Evolutionary conservation across 2,329 filamentous ascomycete genomes (phyloP), one percentile per base, ranked within the genome.

Genomic region (Raffaelea deltoideospora): DNA sequence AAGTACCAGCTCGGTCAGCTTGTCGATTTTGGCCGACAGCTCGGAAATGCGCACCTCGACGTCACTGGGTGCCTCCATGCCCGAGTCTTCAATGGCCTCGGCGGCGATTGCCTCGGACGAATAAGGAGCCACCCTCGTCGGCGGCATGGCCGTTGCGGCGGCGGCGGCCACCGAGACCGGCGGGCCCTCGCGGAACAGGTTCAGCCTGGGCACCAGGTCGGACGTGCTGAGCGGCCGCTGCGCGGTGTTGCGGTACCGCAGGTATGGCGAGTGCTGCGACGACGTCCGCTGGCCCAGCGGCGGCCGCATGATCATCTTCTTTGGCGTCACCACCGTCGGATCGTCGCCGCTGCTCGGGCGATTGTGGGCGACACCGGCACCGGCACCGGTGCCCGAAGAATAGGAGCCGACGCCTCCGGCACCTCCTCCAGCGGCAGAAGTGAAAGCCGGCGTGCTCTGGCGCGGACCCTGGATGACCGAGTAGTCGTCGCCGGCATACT

Each of bases 11-110:
- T 63, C 57, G 0, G 71, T 72, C 43, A 77, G 54, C 38, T 64
- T 64, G 44, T 75, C 69, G 46, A 78, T 72, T 58, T 75, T 76
- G 33, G 52, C 53, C 30, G 62, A 60, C 45, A 77, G 51, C 43
- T 76, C 71, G 4, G 56, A 52, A 37, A 77, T 63, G 42, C 67
- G 65, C 20, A 62, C 58, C 13, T 48, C 45, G 6, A 45, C 40
- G n/a, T 48, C 47, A 5, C 38, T 40, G 5, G 47, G 47, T 13
- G 41, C 39, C 2, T 43, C 45, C 32, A 45, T 40, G 14, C 35
- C 43, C 1, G 45, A 42, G 32, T 48, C 47, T 22, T 48, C 47
- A 14, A 40, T 40, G 1, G 31, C 10, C 2, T 17, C 11, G 2
- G 26, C 9, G 11, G 31, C 18, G 26, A 31, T 10, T n/a, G 15